phyloP scores from a whole-genome alignment of 1,284 basidiomycete genomes.

The Ceratobasidium sp. region DNA sequence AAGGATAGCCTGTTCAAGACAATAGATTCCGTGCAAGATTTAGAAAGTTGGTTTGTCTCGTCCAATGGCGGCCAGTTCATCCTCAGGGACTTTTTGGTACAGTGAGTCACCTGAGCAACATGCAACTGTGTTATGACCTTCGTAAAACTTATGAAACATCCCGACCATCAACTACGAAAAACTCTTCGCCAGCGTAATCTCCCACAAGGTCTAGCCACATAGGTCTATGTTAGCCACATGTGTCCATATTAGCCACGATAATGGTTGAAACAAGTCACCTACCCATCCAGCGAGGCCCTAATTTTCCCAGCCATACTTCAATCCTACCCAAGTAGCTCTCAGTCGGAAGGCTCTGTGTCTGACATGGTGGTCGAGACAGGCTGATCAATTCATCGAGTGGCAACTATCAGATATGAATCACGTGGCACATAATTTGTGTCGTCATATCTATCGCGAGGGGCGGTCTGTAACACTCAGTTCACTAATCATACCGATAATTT shows the following conservation, averaged over 20 bases:
- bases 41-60: conserved; percentile 62
- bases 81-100: conserved; percentile 63
- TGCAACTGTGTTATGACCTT: background rate
- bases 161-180: conserved; percentile 69
- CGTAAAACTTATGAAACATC: background rate
- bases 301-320: background rate
- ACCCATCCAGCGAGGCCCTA: conserved; percentile 11
- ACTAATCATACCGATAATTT: no score
- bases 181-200: conserved; percentile 70
- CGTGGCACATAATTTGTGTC: background rate
- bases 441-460: no score
- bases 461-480: no score
- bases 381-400: background rate
- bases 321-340: background rate
- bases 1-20: conserved; percentile 59
- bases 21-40: conserved; percentile 63
- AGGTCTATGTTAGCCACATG: background rate
- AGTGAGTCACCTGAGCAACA: conserved; percentile 62
- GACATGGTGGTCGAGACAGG: background rate
- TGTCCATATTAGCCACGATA: background rate
- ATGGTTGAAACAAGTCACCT: background rate
- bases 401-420: background rate
- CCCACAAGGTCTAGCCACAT: conserved; percentile 71
- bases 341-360: no score
- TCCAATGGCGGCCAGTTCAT: conserved; percentile 63